Percentiles rank a stretch among this genome's conserved stretches.
These are phyloP conservation scores for Lactuca saligna DNA, from an alignment of 129 eudicot species.

Conservation along the genomic window DNA sequence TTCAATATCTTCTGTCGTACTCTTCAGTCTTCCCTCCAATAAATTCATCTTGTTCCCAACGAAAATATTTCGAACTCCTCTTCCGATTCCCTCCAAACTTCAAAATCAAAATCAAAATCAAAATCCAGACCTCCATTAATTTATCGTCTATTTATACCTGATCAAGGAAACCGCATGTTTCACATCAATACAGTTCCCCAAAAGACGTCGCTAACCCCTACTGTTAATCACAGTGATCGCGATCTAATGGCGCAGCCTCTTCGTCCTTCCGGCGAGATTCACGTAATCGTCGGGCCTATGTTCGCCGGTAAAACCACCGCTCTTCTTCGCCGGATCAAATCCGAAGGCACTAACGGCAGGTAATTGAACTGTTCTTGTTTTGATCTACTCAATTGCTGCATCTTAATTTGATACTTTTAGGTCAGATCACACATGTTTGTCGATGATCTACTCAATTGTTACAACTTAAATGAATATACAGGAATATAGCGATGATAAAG, in stretches of 20 bases:
- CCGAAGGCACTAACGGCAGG: slow-evolving; percentile 75
- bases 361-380: slow-evolving; percentile 10
- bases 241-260: slow-evolving; percentile 18
- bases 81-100: slow-evolving; percentile 33
- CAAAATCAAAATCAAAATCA: slow-evolving; percentile 10
- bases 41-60: not conserved
- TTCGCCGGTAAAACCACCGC: slow-evolving; percentile 94
- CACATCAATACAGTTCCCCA: slow-evolving; percentile 20
- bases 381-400: not conserved
- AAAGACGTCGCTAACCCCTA: slow-evolving; percentile 34
- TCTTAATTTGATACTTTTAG: not conserved
- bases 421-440: not conserved
- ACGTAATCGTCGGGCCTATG: slow-evolving; percentile 93
- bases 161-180: slow-evolving; percentile 7
- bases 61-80: slow-evolving; percentile 14
- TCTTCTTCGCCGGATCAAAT: slow-evolving; percentile 79
- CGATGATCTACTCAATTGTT: not conserved
- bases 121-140: slow-evolving; percentile 12
- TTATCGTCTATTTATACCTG: slow-evolving; percentile 6
- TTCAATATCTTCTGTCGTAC: slow-evolving; percentile 5
- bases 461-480: slow-evolving; percentile 14
- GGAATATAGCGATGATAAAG: slow-evolving; percentile 82
- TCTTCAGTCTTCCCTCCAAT: slow-evolving; percentile 6
- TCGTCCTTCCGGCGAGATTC: slow-evolving; percentile 63
- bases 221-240: slow-evolving; percentile 11